Percentiles rank a stretch among this genome's conserved stretches.
phyloP scores from a whole-genome alignment of 805 yeast genomes.

The Monosporozyma aerobia region DNA sequence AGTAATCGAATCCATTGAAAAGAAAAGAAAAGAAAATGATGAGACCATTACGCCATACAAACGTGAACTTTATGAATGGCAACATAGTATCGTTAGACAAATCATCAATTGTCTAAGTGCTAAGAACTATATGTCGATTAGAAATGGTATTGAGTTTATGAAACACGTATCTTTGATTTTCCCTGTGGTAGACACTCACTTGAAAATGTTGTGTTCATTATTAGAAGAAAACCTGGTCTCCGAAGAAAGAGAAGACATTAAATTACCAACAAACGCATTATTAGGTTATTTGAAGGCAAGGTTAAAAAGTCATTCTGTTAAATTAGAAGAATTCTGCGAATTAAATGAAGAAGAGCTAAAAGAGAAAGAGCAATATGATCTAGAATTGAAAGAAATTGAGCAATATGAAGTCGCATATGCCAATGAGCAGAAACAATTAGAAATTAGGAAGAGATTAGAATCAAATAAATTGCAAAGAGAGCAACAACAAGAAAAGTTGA shows the following conservation, averaged over 20 bases:
- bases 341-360: conserved; percentile 22
- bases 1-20: conserved; percentile 39
- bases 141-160: conserved; percentile 71
- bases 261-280: conserved; percentile 64
- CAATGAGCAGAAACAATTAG: conserved; percentile 20
- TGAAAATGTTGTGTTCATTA: conserved; percentile 39
- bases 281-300: conserved; percentile 55
- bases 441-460: conserved; percentile 16
- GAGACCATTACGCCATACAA: conserved; percentile 26
- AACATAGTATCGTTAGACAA: conserved; percentile 36
- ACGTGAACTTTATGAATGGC: conserved; percentile 43
- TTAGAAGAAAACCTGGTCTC: conserved; percentile 39
- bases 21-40: conserved; percentile 34
- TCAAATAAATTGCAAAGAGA: conserved; percentile 12
- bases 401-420: conserved; percentile 12
- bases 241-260: conserved; percentile 74
- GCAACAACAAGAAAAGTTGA: conserved; percentile 5
- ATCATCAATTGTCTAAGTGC: conserved; percentile 16
- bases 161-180: conserved; percentile 54
- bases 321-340: conserved; percentile 48
- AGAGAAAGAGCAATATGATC: conserved; percentile 3
- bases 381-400: conserved; percentile 17
- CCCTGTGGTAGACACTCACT: conserved; percentile 62
- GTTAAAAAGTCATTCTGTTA: conserved; percentile 38
- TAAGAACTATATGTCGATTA: conserved; percentile 63